Conservation (phyloP, 2,329 filamentous ascomycete species). For the Calonectria ilicicola region DNA sequence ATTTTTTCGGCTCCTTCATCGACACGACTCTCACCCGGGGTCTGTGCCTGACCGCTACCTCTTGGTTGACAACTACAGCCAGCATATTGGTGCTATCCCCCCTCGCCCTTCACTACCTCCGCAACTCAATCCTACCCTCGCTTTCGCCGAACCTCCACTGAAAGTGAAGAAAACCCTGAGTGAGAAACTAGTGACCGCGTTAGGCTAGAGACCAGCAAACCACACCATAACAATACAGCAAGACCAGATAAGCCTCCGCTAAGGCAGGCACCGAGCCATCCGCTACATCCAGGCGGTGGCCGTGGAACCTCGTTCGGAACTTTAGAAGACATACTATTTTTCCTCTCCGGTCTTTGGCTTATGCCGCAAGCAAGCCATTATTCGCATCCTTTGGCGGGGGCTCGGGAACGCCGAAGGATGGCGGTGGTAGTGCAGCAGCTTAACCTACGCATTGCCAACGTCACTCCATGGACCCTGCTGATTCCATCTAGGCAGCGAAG, state of each 20-base stretch:
- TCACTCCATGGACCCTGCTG: constrained; percentile 16
- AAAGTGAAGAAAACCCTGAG: constrained; percentile 4
- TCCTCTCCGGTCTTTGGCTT: constrained; percentile 16
- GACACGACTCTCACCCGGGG: constrained; percentile 5
- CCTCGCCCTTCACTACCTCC: not conserved
- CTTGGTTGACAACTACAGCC: not conserved
- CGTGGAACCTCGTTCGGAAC: constrained; percentile 33
- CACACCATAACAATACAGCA: constrained; percentile 12
- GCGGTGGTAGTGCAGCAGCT: constrained; percentile 29
- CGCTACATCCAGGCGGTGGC: constrained; percentile 31
- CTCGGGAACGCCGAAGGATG: constrained; percentile 37
- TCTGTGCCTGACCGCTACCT: constrained; percentile 11
- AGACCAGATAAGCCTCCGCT: constrained; percentile 35
- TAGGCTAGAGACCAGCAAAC: constrained; percentile 16
- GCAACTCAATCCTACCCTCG: constrained; percentile 6
- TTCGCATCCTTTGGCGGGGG: constrained; percentile 19
- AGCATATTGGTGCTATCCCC: not conserved
- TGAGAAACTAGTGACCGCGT: constrained; percentile 12
- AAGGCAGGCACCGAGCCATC: constrained; percentile 39
- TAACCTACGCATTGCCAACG: constrained; percentile 17
- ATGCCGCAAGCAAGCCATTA: constrained; percentile 6
- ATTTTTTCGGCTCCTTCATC: constrained; percentile 21
- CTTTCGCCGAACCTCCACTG: not conserved
- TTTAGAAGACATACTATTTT: constrained; percentile 31
- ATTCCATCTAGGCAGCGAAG: constrained; percentile 29